Conservation (phyloP, 2,329 filamentous ascomycete species). For the Lasiodiplodia sp. region DNA sequence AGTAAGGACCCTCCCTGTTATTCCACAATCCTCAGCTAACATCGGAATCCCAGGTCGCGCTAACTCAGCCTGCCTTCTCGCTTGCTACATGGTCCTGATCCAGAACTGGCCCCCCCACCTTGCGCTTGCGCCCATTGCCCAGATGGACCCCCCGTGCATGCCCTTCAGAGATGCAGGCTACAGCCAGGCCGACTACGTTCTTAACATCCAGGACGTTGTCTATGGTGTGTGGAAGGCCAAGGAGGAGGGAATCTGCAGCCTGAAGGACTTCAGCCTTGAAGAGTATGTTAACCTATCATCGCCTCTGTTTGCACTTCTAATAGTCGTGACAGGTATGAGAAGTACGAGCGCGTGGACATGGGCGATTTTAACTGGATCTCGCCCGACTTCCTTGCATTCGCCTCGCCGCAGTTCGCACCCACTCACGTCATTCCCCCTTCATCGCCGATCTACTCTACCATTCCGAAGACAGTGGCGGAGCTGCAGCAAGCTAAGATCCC, state of each 20-base stretch:
- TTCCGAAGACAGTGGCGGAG: constrained; percentile 79
- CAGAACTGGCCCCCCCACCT: constrained; percentile 97
- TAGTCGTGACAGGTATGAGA: constrained; percentile 74
- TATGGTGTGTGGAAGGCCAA: constrained; percentile 99
- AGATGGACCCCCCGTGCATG: constrained; percentile 97
- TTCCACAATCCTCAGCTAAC: not conserved
- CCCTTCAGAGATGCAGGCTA: constrained; percentile 98
- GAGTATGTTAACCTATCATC: constrained; percentile 62
- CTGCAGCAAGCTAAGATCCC: constrained; percentile 76
- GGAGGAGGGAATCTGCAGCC: constrained; percentile 87
- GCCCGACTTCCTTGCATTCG: constrained; percentile 93
- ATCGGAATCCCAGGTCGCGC: constrained; percentile 68
- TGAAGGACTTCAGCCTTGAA: constrained; percentile 94
- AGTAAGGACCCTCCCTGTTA: constrained; percentile 66
- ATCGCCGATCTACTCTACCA: constrained; percentile 74
- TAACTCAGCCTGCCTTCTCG: constrained; percentile 92
- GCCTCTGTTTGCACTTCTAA: constrained; percentile 32
- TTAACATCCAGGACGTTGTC: constrained; percentile 96
- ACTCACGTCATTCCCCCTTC: constrained; percentile 74
- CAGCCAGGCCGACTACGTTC: constrained; percentile 94
- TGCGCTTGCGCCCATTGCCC: constrained; percentile 91
- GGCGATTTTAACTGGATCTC: constrained; percentile 99
- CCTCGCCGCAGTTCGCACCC: constrained; percentile 86
- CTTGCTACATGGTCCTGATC: constrained; percentile 98
- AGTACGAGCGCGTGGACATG: constrained; percentile 93